Evolutionary conservation across 495 filamentous ascomycete genomes (phyloP).

Genomic region (Friedmanniomyces simplex): DNA sequence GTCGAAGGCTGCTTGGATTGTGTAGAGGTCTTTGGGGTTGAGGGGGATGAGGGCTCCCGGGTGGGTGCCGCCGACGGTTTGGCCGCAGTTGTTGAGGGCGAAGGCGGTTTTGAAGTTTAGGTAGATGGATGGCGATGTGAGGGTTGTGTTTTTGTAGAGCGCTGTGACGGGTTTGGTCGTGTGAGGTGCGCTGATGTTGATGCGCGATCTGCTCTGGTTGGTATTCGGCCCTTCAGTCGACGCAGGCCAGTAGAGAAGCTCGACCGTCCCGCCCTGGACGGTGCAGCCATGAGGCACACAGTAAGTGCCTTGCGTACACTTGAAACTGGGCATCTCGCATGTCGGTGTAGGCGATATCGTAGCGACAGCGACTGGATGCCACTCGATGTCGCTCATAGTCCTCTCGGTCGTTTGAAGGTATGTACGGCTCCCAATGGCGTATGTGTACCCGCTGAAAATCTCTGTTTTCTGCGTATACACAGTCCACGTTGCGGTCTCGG

Average conservation of each 20-base stretch:
- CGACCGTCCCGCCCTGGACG: conserved; percentile 5
- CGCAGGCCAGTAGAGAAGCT: conserved; percentile 1
- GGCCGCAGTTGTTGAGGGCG: conserved; percentile 11
- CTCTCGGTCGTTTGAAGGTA: no score
- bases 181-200: not conserved
- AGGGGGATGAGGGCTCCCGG: conserved; percentile 1
- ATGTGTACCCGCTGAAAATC: no score
- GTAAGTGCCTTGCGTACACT: not conserved
- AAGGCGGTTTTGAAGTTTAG: conserved; percentile 11
- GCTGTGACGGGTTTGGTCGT: not conserved
- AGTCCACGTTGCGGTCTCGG: no score
- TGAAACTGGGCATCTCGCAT: not conserved
- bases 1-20: not conserved
- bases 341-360: no score
- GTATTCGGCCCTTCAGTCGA: no score
- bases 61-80: not conserved
- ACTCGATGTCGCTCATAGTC: no score
- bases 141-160: conserved; percentile 4
- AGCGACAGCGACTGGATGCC: no score
- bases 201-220: no score
- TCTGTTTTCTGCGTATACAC: no score
- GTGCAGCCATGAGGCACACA: not conserved
- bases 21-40: not conserved
- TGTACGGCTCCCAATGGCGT: no score
- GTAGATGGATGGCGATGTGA: conserved; percentile 17